These are phyloP conservation scores for Eimeria sp. DNA, from an alignment of 169 alveolate genomes.

Conservation along the genomic window DNA sequence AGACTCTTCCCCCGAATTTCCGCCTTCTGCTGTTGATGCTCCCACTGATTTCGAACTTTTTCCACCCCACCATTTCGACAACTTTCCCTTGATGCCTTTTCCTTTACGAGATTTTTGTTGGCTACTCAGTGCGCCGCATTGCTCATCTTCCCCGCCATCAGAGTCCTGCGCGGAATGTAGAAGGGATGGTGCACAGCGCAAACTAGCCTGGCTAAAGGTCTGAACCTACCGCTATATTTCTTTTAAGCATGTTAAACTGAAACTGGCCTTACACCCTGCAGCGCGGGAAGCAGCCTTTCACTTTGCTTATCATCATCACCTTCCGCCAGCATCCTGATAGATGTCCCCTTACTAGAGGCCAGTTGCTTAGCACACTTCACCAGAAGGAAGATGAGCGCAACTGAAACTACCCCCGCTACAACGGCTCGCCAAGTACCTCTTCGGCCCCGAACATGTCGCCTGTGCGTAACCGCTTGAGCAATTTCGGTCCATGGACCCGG, in stretches of 20 bases:
- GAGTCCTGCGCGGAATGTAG: background rate
- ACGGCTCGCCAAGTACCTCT: background rate
- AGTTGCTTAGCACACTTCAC: conserved; percentile 2
- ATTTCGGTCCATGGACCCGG: background rate
- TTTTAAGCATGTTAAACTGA: too few relatives aligned
- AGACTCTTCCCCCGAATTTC: background rate
- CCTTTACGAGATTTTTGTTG: background rate
- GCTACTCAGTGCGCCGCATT: background rate
- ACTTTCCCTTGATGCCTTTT: background rate
- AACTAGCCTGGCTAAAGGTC: background rate
- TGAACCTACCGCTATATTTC: background rate
- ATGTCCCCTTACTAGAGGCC: background rate
- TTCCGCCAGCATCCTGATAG: background rate
- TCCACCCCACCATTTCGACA: background rate
- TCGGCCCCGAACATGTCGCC: background rate
- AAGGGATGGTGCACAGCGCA: background rate
- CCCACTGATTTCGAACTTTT: background rate
- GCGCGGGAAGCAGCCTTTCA: background rate
- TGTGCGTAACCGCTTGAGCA: background rate
- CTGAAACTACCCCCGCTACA: background rate
- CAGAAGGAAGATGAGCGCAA: background rate
- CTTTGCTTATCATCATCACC: background rate
- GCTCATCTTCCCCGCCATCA: background rate
- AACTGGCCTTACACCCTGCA: background rate
- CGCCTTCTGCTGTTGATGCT: background rate